phyloP scores from a whole-genome alignment of 108 stramenopile species.

The Parietichytrium sp. region DNA sequence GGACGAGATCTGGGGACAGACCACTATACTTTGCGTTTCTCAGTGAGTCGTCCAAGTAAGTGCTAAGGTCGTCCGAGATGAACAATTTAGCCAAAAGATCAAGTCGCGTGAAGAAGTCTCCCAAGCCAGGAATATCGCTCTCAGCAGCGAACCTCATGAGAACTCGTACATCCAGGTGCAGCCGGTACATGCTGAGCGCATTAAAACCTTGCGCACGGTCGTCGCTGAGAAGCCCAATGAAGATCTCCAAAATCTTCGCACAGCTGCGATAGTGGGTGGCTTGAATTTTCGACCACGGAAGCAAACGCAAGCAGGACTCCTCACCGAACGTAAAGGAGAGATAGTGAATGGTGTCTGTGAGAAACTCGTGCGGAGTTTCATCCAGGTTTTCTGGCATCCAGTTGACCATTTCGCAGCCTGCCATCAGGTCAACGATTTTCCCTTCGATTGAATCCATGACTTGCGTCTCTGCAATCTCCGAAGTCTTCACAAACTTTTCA shows the following conservation, averaged over 20 bases:
- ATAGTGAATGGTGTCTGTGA: slow-evolving; percentile 2
- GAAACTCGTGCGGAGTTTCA: background rate
- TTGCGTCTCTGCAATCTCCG: background rate
- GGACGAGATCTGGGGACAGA: background rate
- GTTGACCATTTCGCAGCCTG: background rate
- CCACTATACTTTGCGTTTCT: background rate
- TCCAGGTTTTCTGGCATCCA: slow-evolving; percentile 12
- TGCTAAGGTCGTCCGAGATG: background rate
- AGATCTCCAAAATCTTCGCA: background rate
- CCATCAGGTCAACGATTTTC: background rate
- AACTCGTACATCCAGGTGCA: background rate
- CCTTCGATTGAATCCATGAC: background rate
- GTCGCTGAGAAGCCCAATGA: background rate
- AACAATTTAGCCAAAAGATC: background rate
- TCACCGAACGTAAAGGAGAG: background rate
- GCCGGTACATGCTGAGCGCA: background rate
- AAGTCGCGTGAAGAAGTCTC: background rate
- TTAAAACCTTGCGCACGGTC: background rate
- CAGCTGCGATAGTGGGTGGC: background rate
- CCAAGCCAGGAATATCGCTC: slow-evolving; percentile 2
- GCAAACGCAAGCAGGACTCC: background rate
- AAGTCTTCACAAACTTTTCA: slow-evolving; percentile 22
- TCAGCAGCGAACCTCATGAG: background rate
- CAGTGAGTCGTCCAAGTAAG: background rate
- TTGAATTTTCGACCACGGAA: background rate